A percentile compares a stretch with the other conserved stretches of the same genome.
These are phyloP conservation scores for Colletotrichum neosansevieriae DNA, from an alignment of 2,329 filamentous ascomycete genomes.

Conservation along the genomic window DNA sequence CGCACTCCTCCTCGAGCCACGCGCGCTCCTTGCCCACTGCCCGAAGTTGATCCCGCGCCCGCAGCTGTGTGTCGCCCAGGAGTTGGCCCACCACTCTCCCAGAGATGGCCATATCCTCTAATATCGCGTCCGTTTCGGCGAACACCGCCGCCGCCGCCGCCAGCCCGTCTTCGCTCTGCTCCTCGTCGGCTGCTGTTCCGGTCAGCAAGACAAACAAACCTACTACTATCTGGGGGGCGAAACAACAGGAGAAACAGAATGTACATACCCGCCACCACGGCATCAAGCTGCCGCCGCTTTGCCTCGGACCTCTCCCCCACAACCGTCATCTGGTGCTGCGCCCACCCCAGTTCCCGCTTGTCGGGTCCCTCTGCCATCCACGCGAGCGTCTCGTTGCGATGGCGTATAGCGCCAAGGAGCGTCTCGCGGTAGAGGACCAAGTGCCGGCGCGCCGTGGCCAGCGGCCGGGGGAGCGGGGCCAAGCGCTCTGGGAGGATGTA, in stretches of 20 bases:
- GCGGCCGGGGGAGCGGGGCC: not conserved
- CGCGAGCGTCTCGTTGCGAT: slow-evolving; percentile 4
- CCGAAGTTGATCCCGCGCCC: not conserved
- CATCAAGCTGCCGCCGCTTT: not conserved
- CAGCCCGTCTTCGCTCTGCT: not conserved
- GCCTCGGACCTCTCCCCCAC: slow-evolving; percentile 1
- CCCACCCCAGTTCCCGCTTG: not conserved
- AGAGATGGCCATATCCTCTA: not conserved
- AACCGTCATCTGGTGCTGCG: not conserved
- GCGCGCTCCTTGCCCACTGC: not conserved
- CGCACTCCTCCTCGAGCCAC: not conserved
- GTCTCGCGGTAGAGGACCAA: not conserved
- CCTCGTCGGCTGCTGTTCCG: not conserved
- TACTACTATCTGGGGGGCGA: not conserved
- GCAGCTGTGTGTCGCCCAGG: not conserved
- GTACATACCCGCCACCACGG: not conserved
- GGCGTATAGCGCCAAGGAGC: not conserved
- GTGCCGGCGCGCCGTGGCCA: not conserved
- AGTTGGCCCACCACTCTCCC: not conserved
- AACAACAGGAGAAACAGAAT: not conserved
- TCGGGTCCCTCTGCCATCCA: not conserved
- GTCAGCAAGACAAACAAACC: not conserved
- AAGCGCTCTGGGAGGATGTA: not conserved
- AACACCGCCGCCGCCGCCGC: not conserved
- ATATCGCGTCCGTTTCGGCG: not conserved